phyloP scores from a whole-genome alignment of 148 eudicot species.

The Cornus suecica region DNA sequence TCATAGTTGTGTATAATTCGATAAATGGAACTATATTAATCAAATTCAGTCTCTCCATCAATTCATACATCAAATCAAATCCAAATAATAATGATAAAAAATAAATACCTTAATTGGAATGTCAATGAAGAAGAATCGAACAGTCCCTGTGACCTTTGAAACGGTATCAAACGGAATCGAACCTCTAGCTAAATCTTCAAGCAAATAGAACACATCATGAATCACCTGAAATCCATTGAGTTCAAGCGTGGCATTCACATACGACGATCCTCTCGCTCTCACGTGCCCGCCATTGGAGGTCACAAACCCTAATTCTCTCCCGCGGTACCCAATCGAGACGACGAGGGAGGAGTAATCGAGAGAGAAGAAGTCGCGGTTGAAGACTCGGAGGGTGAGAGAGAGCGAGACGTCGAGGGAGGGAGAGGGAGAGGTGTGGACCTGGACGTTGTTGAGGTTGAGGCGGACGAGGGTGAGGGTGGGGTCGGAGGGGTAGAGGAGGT shows the following conservation, averaged over 20 bases:
- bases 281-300: conserved; percentile 31
- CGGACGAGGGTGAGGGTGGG: conserved; percentile 46
- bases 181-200: conserved; percentile 52
- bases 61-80: not conserved
- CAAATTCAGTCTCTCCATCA: not conserved
- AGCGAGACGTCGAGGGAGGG: conserved; percentile 44
- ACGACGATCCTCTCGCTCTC: conserved; percentile 33
- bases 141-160: conserved; percentile 29
- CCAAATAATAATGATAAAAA: not conserved
- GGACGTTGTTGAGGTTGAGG: conserved; percentile 29
- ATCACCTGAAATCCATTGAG: conserved; percentile 44
- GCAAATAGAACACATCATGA: conserved; percentile 49
- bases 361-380: conserved; percentile 44
- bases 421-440: conserved; percentile 29
- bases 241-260: conserved; percentile 41
- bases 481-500: conserved; percentile 48
- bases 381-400: conserved; percentile 30
- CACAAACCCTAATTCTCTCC: conserved; percentile 42
- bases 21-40: not conserved
- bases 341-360: conserved; percentile 27
- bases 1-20: not conserved
- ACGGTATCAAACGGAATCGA: conserved; percentile 52
- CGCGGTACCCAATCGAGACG: conserved; percentile 42
- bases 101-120: conserved; percentile 46
- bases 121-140: conserved; percentile 28